These are phyloP conservation scores for Neurospora tetrasperma DNA, from an alignment of 495 filamentous ascomycete species.

Conservation along the genomic window DNA sequence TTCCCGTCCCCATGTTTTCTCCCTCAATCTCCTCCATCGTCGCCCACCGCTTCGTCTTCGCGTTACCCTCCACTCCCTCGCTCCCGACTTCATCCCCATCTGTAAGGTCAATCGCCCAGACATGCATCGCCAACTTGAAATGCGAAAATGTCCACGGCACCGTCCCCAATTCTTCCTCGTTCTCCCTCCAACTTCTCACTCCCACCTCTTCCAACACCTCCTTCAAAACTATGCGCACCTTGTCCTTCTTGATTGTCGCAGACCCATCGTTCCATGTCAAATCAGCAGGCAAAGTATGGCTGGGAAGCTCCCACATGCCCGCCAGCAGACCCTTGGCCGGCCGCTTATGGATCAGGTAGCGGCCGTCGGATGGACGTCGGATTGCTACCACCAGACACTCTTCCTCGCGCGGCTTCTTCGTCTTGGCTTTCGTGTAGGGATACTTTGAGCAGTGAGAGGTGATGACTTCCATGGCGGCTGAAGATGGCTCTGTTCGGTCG, in stretches of 20 bases:
- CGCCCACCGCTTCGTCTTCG: constrained; percentile 21
- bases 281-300: constrained; percentile 15
- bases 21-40: constrained; percentile 19
- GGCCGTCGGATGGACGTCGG: constrained; percentile 22
- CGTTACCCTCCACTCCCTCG: not conserved
- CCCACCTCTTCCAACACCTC: constrained; percentile 17
- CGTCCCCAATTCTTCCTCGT: constrained; percentile 23
- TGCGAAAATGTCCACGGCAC: constrained; percentile 40
- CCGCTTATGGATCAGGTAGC: constrained; percentile 31
- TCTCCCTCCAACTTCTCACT: constrained; percentile 2
- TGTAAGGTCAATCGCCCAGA: constrained; percentile 28
- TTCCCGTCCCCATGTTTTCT: constrained; percentile 39
- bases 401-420: constrained; percentile 31
- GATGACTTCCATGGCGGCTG: constrained; percentile 14
- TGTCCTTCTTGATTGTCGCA: too few relatives aligned
- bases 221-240: constrained; percentile 11
- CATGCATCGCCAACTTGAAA: constrained; percentile 37
- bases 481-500: not conserved
- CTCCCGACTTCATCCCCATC: not conserved
- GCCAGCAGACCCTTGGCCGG: constrained; percentile 35
- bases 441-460: constrained; percentile 31
- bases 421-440: constrained; percentile 27
- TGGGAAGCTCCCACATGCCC: constrained; percentile 38
- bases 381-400: constrained; percentile 36
- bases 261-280: not conserved